phyloP scores from a whole-genome alignment of 1,139 yeast species.

The Eremothecium gossypii region DNA sequence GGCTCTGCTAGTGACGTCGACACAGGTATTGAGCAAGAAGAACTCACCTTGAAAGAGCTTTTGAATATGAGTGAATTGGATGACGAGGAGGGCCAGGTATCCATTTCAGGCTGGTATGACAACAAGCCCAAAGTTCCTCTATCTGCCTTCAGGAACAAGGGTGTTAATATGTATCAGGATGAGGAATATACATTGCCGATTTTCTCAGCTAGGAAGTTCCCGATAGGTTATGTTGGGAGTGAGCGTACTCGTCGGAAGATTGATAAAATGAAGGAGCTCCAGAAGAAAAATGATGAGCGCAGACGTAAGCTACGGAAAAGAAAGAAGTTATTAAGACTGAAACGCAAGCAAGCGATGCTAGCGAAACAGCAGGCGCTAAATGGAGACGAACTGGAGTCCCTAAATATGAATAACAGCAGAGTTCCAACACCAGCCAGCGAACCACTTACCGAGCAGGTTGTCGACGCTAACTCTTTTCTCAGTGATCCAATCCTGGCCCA shows the following conservation, averaged over 20 bases:
- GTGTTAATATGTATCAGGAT: slow-evolving; percentile 32
- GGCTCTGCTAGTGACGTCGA: slow-evolving; percentile 17
- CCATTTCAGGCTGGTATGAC: slow-evolving; percentile 31
- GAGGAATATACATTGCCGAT: slow-evolving; percentile 28
- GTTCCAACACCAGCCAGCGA: neutral
- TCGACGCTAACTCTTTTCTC: neutral
- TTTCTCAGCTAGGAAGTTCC: slow-evolving; percentile 26
- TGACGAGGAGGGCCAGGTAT: slow-evolving; percentile 52
- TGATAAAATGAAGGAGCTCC: slow-evolving; percentile 29
- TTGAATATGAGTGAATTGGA: slow-evolving; percentile 83
- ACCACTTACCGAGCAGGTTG: neutral
- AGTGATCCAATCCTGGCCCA: neutral
- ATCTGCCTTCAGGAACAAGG: slow-evolving; percentile 83
- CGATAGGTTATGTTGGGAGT: slow-evolving; percentile 30
- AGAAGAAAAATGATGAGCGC: slow-evolving; percentile 26
- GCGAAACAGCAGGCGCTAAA: slow-evolving; percentile 15
- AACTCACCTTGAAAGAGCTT: slow-evolving; percentile 73
- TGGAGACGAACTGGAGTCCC: slow-evolving; percentile 3
- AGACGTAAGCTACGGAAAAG: slow-evolving; percentile 25
- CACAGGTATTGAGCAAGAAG: slow-evolving; percentile 42
- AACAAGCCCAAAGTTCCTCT: slow-evolving; percentile 59
- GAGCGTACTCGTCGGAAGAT: slow-evolving; percentile 29
- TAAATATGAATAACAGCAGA: neutral
- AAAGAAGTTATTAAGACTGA: slow-evolving; percentile 25
- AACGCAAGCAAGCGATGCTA: slow-evolving; percentile 23